These are phyloP conservation scores for Candida verbasci DNA, from an alignment of 805 yeast genomes.

Conservation along the genomic window DNA sequence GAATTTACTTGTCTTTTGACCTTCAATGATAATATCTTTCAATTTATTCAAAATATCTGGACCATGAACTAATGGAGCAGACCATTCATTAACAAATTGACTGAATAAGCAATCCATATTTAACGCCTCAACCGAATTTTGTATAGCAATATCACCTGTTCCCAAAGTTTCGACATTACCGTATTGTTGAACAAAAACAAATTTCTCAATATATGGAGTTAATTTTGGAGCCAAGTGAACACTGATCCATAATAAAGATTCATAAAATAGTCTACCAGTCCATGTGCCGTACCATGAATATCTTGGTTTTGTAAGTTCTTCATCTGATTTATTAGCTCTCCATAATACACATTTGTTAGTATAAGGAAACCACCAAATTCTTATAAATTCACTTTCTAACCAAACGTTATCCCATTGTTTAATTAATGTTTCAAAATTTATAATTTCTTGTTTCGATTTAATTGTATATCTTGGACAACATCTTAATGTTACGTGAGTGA, in stretches of 20 bases:
- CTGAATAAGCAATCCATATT: slow-evolving; percentile 94
- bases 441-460: slow-evolving; percentile 75
- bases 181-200: slow-evolving; percentile 81
- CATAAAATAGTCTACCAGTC: slow-evolving; percentile 76
- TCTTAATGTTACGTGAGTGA: slow-evolving; percentile 79
- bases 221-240: slow-evolving; percentile 67
- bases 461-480: slow-evolving; percentile 80
- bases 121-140: slow-evolving; percentile 78
- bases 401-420: slow-evolving; percentile 74
- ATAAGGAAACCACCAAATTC: slow-evolving; percentile 98
- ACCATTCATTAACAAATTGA: slow-evolving; percentile 96
- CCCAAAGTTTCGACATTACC: slow-evolving; percentile 68
- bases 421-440: slow-evolving; percentile 69
- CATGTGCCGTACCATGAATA: slow-evolving; percentile 82
- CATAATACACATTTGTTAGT: slow-evolving; percentile 80
- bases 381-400: slow-evolving; percentile 84
- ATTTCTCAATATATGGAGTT: slow-evolving; percentile 81
- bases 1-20: slow-evolving; percentile 56
- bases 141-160: slow-evolving; percentile 62
- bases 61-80: slow-evolving; percentile 81
- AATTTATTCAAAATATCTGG: slow-evolving; percentile 64
- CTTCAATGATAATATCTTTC: slow-evolving; percentile 55
- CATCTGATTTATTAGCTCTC: slow-evolving; percentile 79
- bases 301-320: slow-evolving; percentile 59
- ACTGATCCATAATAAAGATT: slow-evolving; percentile 72